phyloP scores from a whole-genome alignment of 2,329 filamentous ascomycete species.

The Aureobasidium namibiae region DNA sequence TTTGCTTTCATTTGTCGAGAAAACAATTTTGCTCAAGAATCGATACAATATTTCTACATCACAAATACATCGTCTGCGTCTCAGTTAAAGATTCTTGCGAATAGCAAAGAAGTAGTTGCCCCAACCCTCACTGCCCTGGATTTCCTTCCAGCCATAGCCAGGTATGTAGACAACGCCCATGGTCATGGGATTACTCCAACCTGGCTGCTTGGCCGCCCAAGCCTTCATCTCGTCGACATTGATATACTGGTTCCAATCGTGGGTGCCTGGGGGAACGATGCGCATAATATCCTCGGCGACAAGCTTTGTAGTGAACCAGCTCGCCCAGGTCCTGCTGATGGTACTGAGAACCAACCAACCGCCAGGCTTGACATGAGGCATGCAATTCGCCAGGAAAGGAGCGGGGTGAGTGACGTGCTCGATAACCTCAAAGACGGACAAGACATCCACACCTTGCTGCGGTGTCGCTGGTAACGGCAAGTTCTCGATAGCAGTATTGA shows the following conservation, averaged over 20 bases:
- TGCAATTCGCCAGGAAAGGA: slow-evolving; percentile 62
- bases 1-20: slow-evolving; percentile 4
- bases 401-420: slow-evolving; percentile 79
- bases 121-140: slow-evolving; percentile 70
- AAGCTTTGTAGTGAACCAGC: slow-evolving; percentile 87
- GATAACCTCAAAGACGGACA: slow-evolving; percentile 88
- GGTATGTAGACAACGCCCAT: slow-evolving; percentile 88
- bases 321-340: slow-evolving; percentile 80
- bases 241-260: slow-evolving; percentile 95
- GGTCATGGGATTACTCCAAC: slow-evolving; percentile 55
- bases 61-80: not conserved
- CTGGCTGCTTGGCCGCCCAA: slow-evolving; percentile 36
- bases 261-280: slow-evolving; percentile 85
- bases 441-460: slow-evolving; percentile 58
- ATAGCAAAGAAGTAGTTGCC: slow-evolving; percentile 97
- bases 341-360: slow-evolving; percentile 92
- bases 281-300: slow-evolving; percentile 80
- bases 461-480: slow-evolving; percentile 33
- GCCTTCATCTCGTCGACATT: slow-evolving; percentile 66
- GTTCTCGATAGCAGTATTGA: slow-evolving; percentile 69
- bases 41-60: slow-evolving; percentile 4
- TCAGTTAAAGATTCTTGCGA: slow-evolving; percentile 42
- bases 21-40: not conserved
- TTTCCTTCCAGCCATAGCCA: slow-evolving; percentile 79
- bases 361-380: slow-evolving; percentile 74